Evolutionary conservation across 495 filamentous ascomycete species (phyloP), one percentile per base, ranked within the genome.

Genomic region (Daldinia vernicosa): DNA sequence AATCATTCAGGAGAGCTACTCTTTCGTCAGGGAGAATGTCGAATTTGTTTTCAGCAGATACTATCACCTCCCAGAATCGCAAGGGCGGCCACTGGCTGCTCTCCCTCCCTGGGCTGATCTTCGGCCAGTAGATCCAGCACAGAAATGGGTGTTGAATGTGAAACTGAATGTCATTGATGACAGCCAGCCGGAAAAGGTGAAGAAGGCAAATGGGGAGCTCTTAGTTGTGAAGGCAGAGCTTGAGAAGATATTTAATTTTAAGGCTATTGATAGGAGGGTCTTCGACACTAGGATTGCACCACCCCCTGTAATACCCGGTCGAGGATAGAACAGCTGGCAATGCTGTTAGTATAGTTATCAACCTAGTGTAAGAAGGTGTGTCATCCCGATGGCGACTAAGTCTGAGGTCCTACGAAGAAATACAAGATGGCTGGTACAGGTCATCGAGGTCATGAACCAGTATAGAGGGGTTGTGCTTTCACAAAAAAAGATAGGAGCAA

Each of bases 171-270:
- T 81, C 8, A 11, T 70, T 14, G 80, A 84, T 14, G 80, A 80
- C 17, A 81, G 66, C 17, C 79, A 80, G 27, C 78, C 75, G 8
- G 81, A 84, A 24, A 77, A 77, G 69, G 75, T 84, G 51, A 73
- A 77, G 63, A 79, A 83, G 43, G 80, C 71, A 9, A 74, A 78
- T 35, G 78, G 74, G 8, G 74, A 75, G 68, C 71, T 85, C 30
- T 30, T 72, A n/a, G 70, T 43, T 4, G 70, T 80, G 2, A 76
- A 75, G 43, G 69, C 76, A 28, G 67, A 79, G 26, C 71, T 85
- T 4, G 63, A 74, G n/a, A 78, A 76, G 40, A 61, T 84, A n/a
- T 83, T 84, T 55, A 77, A 81, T 6, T 85, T 85, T 66, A 77
- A 77, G 58, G 52, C 61, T 11, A 72, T 81, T 45, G 83, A 85